phyloP scores from a whole-genome alignment of 2,329 filamentous ascomycete species.

The Neophaeococcomyces aloes region DNA sequence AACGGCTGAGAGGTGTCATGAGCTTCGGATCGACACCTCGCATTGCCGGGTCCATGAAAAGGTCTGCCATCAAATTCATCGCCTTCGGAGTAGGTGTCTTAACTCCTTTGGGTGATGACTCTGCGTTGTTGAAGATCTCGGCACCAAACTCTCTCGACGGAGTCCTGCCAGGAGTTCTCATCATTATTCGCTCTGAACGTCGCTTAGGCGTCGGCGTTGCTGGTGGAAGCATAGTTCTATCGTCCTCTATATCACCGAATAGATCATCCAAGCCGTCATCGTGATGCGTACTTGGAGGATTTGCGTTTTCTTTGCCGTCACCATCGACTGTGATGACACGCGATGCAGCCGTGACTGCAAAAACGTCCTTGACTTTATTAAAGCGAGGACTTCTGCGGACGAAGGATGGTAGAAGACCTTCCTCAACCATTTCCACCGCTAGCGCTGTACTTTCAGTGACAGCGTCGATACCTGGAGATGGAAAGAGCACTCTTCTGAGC shows the following conservation, averaged over 20 bases:
- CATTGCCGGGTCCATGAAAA: constrained; percentile 11
- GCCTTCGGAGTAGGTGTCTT: constrained; percentile 11
- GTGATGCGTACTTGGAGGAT: constrained; percentile 27
- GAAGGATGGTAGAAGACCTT: constrained; percentile 14
- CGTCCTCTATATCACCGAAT: constrained; percentile 46
- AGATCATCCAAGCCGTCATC: constrained; percentile 33
- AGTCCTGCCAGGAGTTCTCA: constrained; percentile 22
- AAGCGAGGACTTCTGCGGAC: constrained; percentile 22
- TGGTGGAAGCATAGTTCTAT: constrained; percentile 28
- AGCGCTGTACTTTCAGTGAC: background rate
- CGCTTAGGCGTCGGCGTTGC: constrained; percentile 24
- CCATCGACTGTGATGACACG: constrained; percentile 33
- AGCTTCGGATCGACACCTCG: constrained; percentile 14
- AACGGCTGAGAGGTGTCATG: constrained; percentile 21
- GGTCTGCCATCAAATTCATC: constrained; percentile 14
- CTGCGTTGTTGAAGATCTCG: constrained; percentile 25
- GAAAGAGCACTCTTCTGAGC: constrained; percentile 36
- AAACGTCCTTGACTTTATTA: constrained; percentile 20
- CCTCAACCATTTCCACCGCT: background rate
- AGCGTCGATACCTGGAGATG: constrained; percentile 22
- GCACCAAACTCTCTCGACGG: constrained; percentile 18
- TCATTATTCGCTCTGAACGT: constrained; percentile 20
- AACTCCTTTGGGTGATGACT: constrained; percentile 17
- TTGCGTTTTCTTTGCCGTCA: constrained; percentile 50
- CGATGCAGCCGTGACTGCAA: constrained; percentile 23